Conservation (phyloP, 768 basidiomycete species). For the Dentipellis fragilis region DNA sequence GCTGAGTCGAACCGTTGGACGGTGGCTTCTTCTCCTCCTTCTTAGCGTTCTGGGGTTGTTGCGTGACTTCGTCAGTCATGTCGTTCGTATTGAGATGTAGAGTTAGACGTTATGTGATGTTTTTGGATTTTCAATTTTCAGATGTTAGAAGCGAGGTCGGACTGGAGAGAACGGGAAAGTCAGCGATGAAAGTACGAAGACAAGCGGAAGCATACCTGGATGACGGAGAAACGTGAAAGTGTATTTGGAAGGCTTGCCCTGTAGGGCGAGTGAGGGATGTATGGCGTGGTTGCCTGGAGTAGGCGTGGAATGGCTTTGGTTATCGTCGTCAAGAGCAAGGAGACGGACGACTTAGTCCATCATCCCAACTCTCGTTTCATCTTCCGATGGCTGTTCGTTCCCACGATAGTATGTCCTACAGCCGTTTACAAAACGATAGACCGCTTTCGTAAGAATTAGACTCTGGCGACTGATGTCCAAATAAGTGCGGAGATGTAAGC, state of each 20-base stretch:
- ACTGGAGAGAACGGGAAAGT: neutral
- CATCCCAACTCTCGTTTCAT: slow-evolving; percentile 4
- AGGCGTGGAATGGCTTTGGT: slow-evolving; percentile 41
- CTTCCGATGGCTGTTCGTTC: slow-evolving; percentile 13
- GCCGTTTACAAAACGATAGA: too few species aligned
- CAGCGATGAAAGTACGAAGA: neutral
- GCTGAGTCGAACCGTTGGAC: slow-evolving; percentile 19
- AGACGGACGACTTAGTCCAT: neutral
- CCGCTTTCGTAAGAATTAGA: too few species aligned
- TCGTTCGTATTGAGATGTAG: slow-evolving; percentile 52
- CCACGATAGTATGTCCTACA: neutral
- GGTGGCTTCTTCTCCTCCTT: slow-evolving; percentile 68
- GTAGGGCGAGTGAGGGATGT: slow-evolving; percentile 74
- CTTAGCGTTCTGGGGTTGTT: slow-evolving; percentile 29
- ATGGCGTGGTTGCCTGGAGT: slow-evolving; percentile 46
- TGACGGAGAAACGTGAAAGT: slow-evolving; percentile 28
- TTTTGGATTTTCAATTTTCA: slow-evolving; percentile 43
- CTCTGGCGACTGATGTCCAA: too few species aligned
- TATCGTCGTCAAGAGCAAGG: slow-evolving; percentile 28
- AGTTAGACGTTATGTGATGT: slow-evolving; percentile 25
- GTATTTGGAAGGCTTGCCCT: slow-evolving; percentile 66
- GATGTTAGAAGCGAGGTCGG: slow-evolving; percentile 13
- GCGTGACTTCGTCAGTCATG: slow-evolving; percentile 62
- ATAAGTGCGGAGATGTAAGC: too few species aligned
- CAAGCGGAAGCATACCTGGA: slow-evolving; percentile 29